Base-by-base conservation (phyloP, 306 rosid genomes). In the Oxytropis ochrocephala region DNA sequence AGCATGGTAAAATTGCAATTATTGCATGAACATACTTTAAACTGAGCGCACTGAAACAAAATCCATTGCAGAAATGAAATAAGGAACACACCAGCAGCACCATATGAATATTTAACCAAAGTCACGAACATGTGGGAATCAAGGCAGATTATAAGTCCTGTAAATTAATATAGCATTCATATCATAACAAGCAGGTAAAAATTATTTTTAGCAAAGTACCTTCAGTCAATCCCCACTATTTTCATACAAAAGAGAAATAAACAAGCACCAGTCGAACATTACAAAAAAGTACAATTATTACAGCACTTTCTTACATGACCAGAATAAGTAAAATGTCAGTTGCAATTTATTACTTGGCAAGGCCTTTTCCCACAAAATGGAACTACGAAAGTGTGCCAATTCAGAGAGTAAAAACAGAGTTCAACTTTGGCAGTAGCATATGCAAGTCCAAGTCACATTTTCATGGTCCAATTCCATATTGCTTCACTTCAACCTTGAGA, bases 401-500 rank as follows among this genome's bases (percentile, higher is more conserved):
- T 59, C 53, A 42, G 41, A 32, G 43, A 30, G 11, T 12, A 57
- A 29, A 55, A 8, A 62, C 7, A 14, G 57, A 46, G 57, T 55
- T 70, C 59, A 48, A 65, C 32, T 38, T 17, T 24, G 2, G 64
- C 74, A 5, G 36, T 38, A 53, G 60, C 19, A 58, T 42, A 47
- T 6, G 61, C 1, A 42, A 18, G 73, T 73, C 56, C 70, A 60
- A 64, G 75, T 75, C 59, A 55, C 21, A 70, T 60, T 50, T 70
- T 75, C 66, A 85, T 13, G 73, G 83, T 67, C 67, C 80, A 56
- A 82, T 79, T 16, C 97, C 97, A 3, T 82, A 85, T 67, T 84
- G 82, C 79, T 88, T 91, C 57, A 90, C 88, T 75, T 93, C 97
- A 29, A 84, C 95, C 75, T 93, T 93, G 47, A 93, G 97, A 65